Evolutionary conservation across 352 stramenopile genomes (phyloP).

Genomic region (Phytophthora sojae): DNA sequence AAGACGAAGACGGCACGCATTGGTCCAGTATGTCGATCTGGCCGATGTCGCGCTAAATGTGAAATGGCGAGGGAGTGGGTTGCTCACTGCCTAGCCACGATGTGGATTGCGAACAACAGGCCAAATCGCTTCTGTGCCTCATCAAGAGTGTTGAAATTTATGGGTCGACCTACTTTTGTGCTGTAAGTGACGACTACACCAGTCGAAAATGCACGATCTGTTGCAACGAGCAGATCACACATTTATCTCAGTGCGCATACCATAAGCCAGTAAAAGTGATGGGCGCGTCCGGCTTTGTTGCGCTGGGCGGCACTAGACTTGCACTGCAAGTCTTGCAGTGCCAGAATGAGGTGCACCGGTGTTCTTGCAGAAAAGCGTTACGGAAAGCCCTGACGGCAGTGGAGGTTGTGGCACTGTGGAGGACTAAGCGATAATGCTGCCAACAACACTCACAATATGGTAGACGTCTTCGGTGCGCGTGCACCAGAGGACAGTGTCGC

Average conservation of each 20-base stretch:
- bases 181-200: not conserved
- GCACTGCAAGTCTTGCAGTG: not conserved
- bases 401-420: not conserved
- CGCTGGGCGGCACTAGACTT: not conserved
- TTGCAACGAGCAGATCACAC: not conserved
- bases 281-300: not conserved
- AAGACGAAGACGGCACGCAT: not conserved
- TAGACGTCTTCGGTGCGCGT: not conserved
- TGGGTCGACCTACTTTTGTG: not conserved
- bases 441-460: not conserved
- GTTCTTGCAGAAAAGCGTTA: not conserved
- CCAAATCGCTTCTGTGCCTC: no score
- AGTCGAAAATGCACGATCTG: slow-evolving; percentile 1
- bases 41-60: not conserved
- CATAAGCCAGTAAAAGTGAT: not conserved
- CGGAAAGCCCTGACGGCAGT: not conserved
- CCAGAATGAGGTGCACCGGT: not conserved
- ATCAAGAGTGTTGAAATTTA: not conserved
- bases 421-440: not conserved
- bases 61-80: not conserved
- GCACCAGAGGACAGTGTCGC: not conserved
- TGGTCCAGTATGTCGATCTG: not conserved
- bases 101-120: no score
- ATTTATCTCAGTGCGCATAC: not conserved
- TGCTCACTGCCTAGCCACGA: not conserved